A percentile compares a stretch with the other conserved stretches of the same genome.
Conservation (phyloP, 257 asterid genomes). For the Penstemon davidsonii region DNA sequence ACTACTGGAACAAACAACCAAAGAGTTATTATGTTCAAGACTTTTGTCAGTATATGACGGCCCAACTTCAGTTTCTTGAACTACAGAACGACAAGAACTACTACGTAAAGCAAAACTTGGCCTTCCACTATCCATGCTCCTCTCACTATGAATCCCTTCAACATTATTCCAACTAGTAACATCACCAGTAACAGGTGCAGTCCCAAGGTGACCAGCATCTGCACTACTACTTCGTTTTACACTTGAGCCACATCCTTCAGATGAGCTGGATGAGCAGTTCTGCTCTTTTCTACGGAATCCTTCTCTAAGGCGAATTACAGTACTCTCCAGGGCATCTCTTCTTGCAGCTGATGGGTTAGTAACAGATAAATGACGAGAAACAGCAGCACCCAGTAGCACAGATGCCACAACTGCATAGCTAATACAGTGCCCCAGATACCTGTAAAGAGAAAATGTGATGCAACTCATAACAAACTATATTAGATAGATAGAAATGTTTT, state of each 20-base stretch:
- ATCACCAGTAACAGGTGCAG: constrained; percentile 74
- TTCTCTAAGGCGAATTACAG: constrained; percentile 95
- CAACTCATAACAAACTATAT: constrained; percentile 7
- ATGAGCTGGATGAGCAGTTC: constrained; percentile 89
- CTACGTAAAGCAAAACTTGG: constrained; percentile 81
- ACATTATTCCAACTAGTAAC: constrained; percentile 72
- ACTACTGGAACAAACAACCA: constrained; percentile 88
- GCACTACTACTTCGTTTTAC: constrained; percentile 99
- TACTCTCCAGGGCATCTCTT: constrained; percentile 95
- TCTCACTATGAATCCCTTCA: constrained; percentile 87
- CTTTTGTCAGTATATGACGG: constrained; percentile 70
- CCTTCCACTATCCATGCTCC: constrained; percentile 92
- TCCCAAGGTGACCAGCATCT: constrained; percentile 87
- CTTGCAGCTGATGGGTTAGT: constrained; percentile 90
- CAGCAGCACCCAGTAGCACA: constrained; percentile 97
- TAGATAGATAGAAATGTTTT: constrained; percentile 3
- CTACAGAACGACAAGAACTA: constrained; percentile 86
- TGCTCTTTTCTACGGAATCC: constrained; percentile 91
- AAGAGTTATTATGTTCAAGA: constrained; percentile 61
- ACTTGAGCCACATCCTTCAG: constrained; percentile 98
- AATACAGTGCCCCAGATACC: constrained; percentile 95
- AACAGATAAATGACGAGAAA: constrained; percentile 85
- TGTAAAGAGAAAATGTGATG: constrained; percentile 35
- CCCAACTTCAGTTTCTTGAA: constrained; percentile 94
- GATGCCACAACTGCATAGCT: constrained; percentile 98